These are phyloP conservation scores for Acanthamoeba healyi DNA, from an alignment of 208 protist species.

Conservation along the genomic window DNA sequence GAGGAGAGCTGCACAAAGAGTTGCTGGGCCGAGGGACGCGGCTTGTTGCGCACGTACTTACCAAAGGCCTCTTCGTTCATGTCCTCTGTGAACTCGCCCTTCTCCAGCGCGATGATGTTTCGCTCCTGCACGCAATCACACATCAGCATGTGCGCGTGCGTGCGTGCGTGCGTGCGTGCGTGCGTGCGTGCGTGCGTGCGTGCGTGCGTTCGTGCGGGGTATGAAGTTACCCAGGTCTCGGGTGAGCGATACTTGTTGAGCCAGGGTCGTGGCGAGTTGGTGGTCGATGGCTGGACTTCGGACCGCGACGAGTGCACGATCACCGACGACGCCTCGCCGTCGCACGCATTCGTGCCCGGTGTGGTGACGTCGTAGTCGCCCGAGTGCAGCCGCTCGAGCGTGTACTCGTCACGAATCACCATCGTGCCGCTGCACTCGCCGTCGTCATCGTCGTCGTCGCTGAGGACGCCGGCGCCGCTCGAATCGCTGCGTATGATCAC, in stretches of 20 bases:
- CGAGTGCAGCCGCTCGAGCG: neutral
- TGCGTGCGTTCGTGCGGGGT: neutral
- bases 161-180: neutral
- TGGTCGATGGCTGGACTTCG: neutral
- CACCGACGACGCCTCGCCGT: neutral
- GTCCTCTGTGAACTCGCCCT: constrained; percentile 24
- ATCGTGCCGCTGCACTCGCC: neutral
- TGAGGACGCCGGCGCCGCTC: too few species aligned
- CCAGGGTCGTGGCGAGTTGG: neutral
- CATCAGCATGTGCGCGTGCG: neutral
- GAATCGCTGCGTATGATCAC: too few species aligned
- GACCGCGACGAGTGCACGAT: neutral
- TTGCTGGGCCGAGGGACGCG: neutral
- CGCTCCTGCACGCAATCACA: neutral
- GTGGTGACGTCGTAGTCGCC: neutral
- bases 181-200: neutral
- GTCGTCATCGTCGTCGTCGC: neutral
- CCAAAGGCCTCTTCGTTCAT: constrained; percentile 59
- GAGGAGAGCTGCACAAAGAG: constrained; percentile 34
- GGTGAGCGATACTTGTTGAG: neutral
- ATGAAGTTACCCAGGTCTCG: neutral
- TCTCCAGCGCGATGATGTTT: constrained; percentile 43
- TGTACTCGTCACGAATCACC: neutral
- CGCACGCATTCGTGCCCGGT: too few species aligned
- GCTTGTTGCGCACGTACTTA: constrained; percentile 30